Conservation (phyloP, 805 yeast species). For the Kurtzmaniella cleridarum region DNA sequence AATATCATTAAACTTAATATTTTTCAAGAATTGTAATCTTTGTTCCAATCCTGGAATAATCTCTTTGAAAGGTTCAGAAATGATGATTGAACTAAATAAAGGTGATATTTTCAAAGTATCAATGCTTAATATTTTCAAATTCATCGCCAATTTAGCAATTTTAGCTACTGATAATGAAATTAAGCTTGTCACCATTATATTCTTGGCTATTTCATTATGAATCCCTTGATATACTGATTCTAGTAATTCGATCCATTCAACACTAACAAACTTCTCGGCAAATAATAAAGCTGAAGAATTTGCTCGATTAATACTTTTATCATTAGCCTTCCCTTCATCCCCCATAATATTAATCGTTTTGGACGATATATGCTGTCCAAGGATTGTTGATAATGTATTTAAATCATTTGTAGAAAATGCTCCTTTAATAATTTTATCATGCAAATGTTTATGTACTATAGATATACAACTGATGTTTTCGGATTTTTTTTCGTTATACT, state of each 20-base stretch:
- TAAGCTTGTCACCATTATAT: slow-evolving; percentile 49
- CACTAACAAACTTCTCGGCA: slow-evolving; percentile 49
- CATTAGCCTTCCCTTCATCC: slow-evolving; percentile 10
- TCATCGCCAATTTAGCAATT: slow-evolving; percentile 37
- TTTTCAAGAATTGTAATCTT: slow-evolving; percentile 43
- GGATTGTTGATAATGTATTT: slow-evolving; percentile 37
- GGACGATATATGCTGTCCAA: slow-evolving; percentile 37
- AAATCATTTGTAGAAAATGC: slow-evolving; percentile 44
- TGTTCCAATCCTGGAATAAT: slow-evolving; percentile 47
- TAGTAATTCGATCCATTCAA: slow-evolving; percentile 53
- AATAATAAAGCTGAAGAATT: slow-evolving; percentile 28
- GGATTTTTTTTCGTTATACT: slow-evolving; percentile 42
- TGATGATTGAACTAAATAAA: slow-evolving; percentile 47
- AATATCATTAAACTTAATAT: slow-evolving; percentile 3
- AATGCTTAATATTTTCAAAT: slow-evolving; percentile 39
- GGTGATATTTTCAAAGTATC: slow-evolving; percentile 46
- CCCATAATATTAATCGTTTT: slow-evolving; percentile 11
- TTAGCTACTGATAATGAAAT: slow-evolving; percentile 42
- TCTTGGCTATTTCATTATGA: slow-evolving; percentile 40
- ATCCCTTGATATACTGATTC: slow-evolving; percentile 54
- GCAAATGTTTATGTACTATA: slow-evolving; percentile 48
- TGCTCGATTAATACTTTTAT: slow-evolving; percentile 19
- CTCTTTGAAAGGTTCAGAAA: slow-evolving; percentile 42
- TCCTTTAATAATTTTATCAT: slow-evolving; percentile 40
- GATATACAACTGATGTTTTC: slow-evolving; percentile 43